Base-by-base conservation (phyloP, 192 early-diverging fungal species). In the Endogone sp. region DNA sequence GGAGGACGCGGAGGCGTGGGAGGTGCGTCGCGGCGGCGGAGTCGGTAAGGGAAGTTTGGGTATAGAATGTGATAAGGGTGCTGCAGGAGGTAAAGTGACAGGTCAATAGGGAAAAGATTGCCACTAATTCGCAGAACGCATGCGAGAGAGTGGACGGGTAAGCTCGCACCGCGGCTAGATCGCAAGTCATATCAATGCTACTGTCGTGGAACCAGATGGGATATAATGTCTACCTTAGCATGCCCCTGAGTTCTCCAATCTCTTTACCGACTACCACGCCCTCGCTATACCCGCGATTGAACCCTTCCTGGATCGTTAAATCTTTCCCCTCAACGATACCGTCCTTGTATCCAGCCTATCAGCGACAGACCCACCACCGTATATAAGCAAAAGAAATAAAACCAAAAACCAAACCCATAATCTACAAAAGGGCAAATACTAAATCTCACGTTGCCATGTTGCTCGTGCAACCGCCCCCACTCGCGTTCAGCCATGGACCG, bases 281-380 rank as follows among this genome's bases (percentile, higher is more conserved):
- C 55, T 86, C 84, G n/a, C 66, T 66, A 72, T 84, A 90, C 3
- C 88, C 88, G 21, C 65, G 66, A 70, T 90, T 86, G 70, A 90
- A 90, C 3, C 88, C 88, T 26, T 80, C 26, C 66, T 90, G 88
- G 58, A 90, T 66, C 4, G 74, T 76, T 0, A 70, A 64, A 59
- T 88, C 83, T 61, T 90, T 88, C 10, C 85, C 86, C 68, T 86
- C 88, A 9, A 81, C 72, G 44, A 90, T 84, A 3, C 88, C 88
- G 29, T 87, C 88, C 60, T 84, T 84, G 67, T 88, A 90, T 20
- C 88, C 88, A 25, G 71, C 75, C 87, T 89, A 75, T 27, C 9
- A 27, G 2, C 9, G 28, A 27, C 44, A 60, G n/a, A n/a, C n/a
- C n/a, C n/a, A n/a, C n/a, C n/a, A 68, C 2, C 30, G 31, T 1